Evolutionary conservation across 176 grass and related monocot species (phyloP).

Genomic region (Thalia dealbata): DNA sequence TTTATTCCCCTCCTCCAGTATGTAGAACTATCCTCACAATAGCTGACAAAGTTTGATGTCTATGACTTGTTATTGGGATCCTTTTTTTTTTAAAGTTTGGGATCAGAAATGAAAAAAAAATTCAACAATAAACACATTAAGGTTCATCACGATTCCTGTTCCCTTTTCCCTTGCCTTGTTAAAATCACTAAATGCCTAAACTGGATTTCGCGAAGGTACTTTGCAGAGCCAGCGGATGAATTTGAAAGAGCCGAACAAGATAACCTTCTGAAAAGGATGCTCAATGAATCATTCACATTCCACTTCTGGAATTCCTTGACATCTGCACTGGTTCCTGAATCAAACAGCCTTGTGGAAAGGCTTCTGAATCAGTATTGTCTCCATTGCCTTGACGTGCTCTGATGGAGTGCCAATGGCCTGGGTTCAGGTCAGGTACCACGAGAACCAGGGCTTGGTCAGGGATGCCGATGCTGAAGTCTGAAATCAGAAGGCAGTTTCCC

Average conservation of each 20-base stretch:
- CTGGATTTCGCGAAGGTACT: slow-evolving; percentile 53
- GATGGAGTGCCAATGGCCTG: too few relatives aligned
- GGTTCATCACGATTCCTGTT: neutral
- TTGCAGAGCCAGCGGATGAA: slow-evolving; percentile 47
- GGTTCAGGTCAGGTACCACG: too few relatives aligned
- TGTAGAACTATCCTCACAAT: neutral
- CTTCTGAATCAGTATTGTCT: slow-evolving; percentile 73
- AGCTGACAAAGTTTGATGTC: neutral
- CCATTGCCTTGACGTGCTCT: slow-evolving; percentile 74
- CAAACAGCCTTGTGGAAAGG: slow-evolving; percentile 69
- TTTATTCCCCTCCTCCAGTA: neutral
- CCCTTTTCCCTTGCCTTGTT: neutral
- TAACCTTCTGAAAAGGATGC: slow-evolving; percentile 56
- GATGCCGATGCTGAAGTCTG: neutral
- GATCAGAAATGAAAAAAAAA: neutral
- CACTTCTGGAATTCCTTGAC: slow-evolving; percentile 91
- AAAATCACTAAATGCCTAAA: neutral
- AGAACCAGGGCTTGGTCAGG: neutral
- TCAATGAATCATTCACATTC: slow-evolving; percentile 70
- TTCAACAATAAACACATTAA: neutral
- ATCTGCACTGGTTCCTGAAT: slow-evolving; percentile 72
- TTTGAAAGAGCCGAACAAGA: slow-evolving; percentile 48
- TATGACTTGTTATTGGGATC: neutral
- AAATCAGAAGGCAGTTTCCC: too few relatives aligned
- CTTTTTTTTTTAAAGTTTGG: neutral